Evolutionary conservation across 2,329 filamentous ascomycete species (phyloP), one percentile per base, ranked within the genome.

Genomic region (Penicillium palitans): DNA sequence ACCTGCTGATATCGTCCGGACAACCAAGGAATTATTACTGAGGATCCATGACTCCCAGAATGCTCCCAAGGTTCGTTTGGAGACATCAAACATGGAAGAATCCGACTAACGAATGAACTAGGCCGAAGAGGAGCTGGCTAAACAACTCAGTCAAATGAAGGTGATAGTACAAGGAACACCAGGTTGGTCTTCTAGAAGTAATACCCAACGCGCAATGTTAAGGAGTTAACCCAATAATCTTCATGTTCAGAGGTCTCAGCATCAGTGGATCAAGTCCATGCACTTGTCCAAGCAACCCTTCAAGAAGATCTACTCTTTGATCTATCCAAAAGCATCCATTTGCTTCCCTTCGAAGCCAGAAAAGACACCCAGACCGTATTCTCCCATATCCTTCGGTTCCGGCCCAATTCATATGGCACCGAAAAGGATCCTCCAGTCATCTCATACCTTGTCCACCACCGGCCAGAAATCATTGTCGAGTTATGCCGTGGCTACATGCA

Each of bases 281-380:
- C 93, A 70, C 86, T 98, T 49, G 89, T 98, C 52, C 88, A 87
- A 56, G 86, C 90, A 64, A 86, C 96, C 61, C 89, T 97, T 68
- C 87, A 93, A 72, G 92, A 97, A 78, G 92, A 96, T 74, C 83
- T 99, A 8, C 86, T 99, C 44, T 90, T 90, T 68, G 82, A 90
- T 52, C 87, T 99, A 58, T 91, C 93, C 21, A 83, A 88, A 60
- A 89, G 89, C 71, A 89, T 99, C 46, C 87, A 91, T 76, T 86
- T 88, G 52, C 84, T 99, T 5, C 92, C 93, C 0, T 99, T 99
- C 80, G 95, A 99, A 79, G 91, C 93, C 39, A 88, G 93, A 70
- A 98, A 97, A 80, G 93, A 97, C 72, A 90, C 91, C 13, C 93
- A 97, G 74, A 90, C 95, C 62, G 95, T 97, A 73, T 95, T 98